Base-by-base conservation (phyloP, 2,329 filamentous ascomycete species). In the Fusarium avenaceum region DNA sequence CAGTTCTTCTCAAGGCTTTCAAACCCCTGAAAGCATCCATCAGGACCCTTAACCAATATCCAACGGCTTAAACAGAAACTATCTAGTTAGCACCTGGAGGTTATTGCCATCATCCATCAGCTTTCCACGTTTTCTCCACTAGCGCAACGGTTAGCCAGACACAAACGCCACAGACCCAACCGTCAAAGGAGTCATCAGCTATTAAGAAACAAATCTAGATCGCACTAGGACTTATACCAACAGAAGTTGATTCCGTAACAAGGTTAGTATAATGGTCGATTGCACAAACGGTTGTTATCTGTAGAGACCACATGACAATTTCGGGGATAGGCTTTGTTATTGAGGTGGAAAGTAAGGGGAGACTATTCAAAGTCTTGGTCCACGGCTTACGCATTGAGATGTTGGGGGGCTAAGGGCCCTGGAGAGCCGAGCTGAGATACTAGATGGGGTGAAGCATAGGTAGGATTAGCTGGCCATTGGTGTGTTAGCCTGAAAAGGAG, bases 121-220 rank as follows among this genome's bases (percentile, higher is more conserved):
- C 32, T 40, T 52, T 33, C 33, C 33, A 49, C 20, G 48, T 32
- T 38, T 38, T 14, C 3, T 22, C 11, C 11, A 2, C 33, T 62
- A 65, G 48, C n/a, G 51, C 19, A 54, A 39, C 38, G n/a, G 44
- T 56, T 69, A 52, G 61, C 22, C 3, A 57, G 35, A 58, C 35
- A 30, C 57, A 52, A 46, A 69, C 66, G 66, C 65, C 66, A 69
- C 66, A 30, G 11, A 19, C 38, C 46, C 42, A 67, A 57, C n/a
- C 28, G 48, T 46, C 61, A 57, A 45, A 43, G 47, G 56, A 22
- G 15, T 22, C 13, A 46, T 55, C 26, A 40, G 32, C 48, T 55
- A 39, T 48, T 49, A 20, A 22, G 6, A 24, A 19, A 11, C 14
- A 20, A 49, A 63, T 69, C 66, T 58, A 67, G 66, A 58, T 43